Evolutionary conservation across 78 protist genomes (phyloP).

Genomic region (Dictyostelium firmibasis): DNA sequence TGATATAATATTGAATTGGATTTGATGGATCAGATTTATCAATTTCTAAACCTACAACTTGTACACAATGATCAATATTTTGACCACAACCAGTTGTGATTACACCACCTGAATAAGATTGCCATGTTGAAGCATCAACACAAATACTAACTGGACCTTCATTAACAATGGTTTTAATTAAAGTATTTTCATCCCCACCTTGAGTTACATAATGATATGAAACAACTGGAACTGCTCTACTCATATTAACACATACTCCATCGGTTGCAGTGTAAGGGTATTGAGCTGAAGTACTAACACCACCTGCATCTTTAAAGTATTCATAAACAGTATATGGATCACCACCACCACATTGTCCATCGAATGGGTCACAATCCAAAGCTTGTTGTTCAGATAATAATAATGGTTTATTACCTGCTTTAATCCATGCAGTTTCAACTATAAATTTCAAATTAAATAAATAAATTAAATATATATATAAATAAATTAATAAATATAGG

Average conservation of each 20-base stretch:
- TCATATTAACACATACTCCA: conserved; percentile 33
- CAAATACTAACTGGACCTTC: conserved; percentile 83
- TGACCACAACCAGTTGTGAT: conserved; percentile 28
- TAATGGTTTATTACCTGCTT: conserved; percentile 44
- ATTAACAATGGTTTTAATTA: conserved; percentile 26
- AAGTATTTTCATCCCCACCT: conserved; percentile 49
- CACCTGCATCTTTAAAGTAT: conserved; percentile 69
- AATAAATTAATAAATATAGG: background rate
- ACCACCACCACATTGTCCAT: conserved; percentile 87
- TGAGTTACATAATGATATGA: conserved; percentile 23
- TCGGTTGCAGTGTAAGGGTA: conserved; percentile 78
- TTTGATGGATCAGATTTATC: conserved; percentile 28
- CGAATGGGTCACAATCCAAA: conserved; percentile 74
- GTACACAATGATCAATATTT: conserved; percentile 85
- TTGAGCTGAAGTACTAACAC: conserved; percentile 23
- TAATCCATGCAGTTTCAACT: conserved; percentile 43
- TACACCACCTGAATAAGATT: conserved; percentile 70
- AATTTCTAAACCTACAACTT: conserved; percentile 73
- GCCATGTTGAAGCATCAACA: conserved; percentile 86
- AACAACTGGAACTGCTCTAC: conserved; percentile 27
- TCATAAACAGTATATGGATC: conserved; percentile 74
- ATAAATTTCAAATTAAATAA: background rate
- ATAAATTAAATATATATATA: background rate
- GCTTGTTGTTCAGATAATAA: conserved; percentile 80
- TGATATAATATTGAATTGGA: conserved; percentile 74